Base-by-base conservation (phyloP, 345 rosid species). In the Eucalyptus albens region DNA sequence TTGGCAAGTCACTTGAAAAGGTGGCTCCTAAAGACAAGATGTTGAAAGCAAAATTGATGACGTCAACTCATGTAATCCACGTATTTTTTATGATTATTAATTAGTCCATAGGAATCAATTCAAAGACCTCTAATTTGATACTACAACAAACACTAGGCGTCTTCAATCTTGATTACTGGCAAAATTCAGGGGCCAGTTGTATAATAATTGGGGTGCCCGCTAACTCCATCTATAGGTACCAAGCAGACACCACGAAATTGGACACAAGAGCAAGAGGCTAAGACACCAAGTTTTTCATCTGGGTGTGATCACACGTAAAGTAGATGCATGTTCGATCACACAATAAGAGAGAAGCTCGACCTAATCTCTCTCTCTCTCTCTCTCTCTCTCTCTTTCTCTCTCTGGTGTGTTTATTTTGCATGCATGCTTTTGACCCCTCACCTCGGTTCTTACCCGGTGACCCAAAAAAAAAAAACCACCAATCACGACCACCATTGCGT, bases 71-170 rank as follows among this genome's bases (percentile, higher is more conserved):
- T 60, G 19, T 16, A 65, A 65, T 15, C 19, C 19, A 16, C 37
- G 0, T 56, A 56, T 10, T 56, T 56, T 56, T 5, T 1, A 15
- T 7, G 19, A 31, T 65, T n/a, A 31, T n/a, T 65, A n/a, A 15
- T 65, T 65, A 1, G 16, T n/a, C 11, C 2, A 6, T 3, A 0
- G 19, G 1, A 6, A 6, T 62, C 31, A 27, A 7, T 56, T 24
- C 62, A 56, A 24, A 56, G 29, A 56, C 62, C 13, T 56, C 14
- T 56, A 56, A 40, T 40, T 40, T 40, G 40, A 40, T 40, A 40
- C 29, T 56, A 9, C 29, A 56, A 56, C 26, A 56, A 56, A 24
- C 62, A 56, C 62, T 24, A 0, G 62, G 62, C 62, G 3, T 56
- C 62, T 56, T 56, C 27, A 56, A 10, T 9, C 29, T 56, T 56